Evolutionary conservation across 768 basidiomycete species (phyloP).

Genomic region (Cyathus striatus): DNA sequence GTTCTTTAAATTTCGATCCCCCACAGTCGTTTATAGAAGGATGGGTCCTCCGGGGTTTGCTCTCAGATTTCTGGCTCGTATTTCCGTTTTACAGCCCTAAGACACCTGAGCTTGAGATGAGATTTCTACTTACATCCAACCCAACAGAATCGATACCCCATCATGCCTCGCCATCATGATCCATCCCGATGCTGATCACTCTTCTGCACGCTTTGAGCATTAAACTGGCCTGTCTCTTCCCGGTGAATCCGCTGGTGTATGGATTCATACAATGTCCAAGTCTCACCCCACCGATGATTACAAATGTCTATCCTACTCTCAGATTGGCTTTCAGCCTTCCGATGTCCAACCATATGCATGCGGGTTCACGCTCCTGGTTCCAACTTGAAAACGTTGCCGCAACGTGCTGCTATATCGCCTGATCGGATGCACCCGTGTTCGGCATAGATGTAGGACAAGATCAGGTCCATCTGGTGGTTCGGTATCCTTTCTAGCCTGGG

Average conservation of each 20-base stretch:
- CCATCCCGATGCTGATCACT: background rate
- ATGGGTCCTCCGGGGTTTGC: no score
- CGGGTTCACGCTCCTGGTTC: slow-evolving; percentile 24
- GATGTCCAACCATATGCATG: slow-evolving; percentile 11
- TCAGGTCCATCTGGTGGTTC: slow-evolving; percentile 41
- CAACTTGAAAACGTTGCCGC: slow-evolving; percentile 30
- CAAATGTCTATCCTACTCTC: slow-evolving; percentile 2
- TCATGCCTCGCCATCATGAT: background rate
- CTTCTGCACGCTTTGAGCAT: background rate
- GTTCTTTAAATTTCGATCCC: no score
- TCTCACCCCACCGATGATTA: background rate
- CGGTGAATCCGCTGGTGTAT: background rate
- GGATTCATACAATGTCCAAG: background rate
- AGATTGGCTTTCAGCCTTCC: slow-evolving; percentile 26
- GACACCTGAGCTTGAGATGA: background rate
- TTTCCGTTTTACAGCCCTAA: background rate
- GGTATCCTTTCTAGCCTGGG: slow-evolving; percentile 36
- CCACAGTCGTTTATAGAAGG: slow-evolving; percentile 15
- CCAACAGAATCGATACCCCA: background rate
- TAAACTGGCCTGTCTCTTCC: background rate
- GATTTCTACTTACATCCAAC: background rate
- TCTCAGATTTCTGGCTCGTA: background rate
- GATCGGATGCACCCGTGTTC: slow-evolving; percentile 45
- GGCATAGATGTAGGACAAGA: slow-evolving; percentile 32
- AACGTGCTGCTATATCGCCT: slow-evolving; percentile 34